These are phyloP conservation scores for Chaetomium strumarium DNA, from an alignment of 2,329 filamentous ascomycete genomes.

Conservation along the genomic window DNA sequence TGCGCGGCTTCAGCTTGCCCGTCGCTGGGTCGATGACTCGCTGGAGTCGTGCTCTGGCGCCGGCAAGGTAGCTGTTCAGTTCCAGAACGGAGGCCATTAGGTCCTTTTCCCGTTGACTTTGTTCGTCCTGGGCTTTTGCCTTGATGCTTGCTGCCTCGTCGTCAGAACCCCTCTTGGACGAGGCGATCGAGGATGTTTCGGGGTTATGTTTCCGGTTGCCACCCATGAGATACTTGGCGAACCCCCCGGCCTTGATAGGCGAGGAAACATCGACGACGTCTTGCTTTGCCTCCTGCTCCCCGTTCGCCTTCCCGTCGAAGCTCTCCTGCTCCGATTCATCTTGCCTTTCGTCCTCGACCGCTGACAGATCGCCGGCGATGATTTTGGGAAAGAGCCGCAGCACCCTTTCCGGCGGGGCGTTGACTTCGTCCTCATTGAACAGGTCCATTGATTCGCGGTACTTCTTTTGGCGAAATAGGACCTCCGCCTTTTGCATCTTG, in stretches of 20 bases:
- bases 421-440: conserved; percentile 76
- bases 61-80: conserved; percentile 80
- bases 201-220: conserved; percentile 42
- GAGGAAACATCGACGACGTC: conserved; percentile 26
- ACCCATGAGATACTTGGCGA: conserved; percentile 50
- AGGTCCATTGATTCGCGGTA: conserved; percentile 84
- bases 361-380: conserved; percentile 77
- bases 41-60: conserved; percentile 65
- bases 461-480: conserved; percentile 73
- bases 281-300: conserved; percentile 29
- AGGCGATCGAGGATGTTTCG: conserved; percentile 55
- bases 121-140: conserved; percentile 43
- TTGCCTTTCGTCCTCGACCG: conserved; percentile 32
- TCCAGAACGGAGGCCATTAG: conserved; percentile 75
- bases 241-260: conserved; percentile 39
- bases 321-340: conserved; percentile 30
- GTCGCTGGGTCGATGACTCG: conserved; percentile 57
- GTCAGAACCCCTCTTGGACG: conserved; percentile 50
- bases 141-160: conserved; percentile 53
- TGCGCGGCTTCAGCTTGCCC: conserved; percentile 52
- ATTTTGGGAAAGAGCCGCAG: conserved; percentile 75
- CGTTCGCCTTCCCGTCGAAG: conserved; percentile 27
- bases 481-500: conserved; percentile 86
- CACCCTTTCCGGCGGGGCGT: conserved; percentile 83
- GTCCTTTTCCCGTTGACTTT: conserved; percentile 69